Evolutionary conservation across 495 filamentous ascomycete species (phyloP).

Genomic region (Lasiosphaeriaceae sp.): DNA sequence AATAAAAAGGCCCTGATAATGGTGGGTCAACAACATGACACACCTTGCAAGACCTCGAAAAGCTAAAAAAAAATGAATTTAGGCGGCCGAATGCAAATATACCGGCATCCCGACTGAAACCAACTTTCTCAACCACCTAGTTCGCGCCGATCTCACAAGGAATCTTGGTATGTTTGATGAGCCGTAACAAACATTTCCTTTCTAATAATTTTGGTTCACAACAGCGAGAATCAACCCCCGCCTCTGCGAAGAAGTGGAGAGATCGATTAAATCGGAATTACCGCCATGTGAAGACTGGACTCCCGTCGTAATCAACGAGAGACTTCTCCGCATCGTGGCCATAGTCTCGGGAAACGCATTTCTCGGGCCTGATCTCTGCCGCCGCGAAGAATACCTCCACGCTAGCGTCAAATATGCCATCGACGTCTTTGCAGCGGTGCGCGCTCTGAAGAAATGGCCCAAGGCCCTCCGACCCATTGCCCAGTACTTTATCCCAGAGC

Average conservation of each 20-base stretch:
- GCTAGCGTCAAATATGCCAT: slow-evolving; percentile 2
- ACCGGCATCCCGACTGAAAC: not conserved
- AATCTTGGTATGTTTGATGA: not conserved
- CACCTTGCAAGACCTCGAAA: not conserved
- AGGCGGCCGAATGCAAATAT: not conserved
- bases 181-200: not conserved
- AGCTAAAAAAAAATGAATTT: not conserved
- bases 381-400: slow-evolving; percentile 38
- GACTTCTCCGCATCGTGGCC: slow-evolving; percentile 29
- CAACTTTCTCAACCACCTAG: not conserved
- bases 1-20: not conserved
- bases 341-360: slow-evolving; percentile 40
- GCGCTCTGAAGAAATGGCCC: slow-evolving; percentile 19
- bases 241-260: not conserved
- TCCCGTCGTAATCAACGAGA: not conserved
- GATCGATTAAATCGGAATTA: not conserved
- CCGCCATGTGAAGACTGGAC: slow-evolving; percentile 1
- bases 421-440: not conserved
- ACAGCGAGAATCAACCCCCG: not conserved
- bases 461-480: not conserved
- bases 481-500: not conserved
- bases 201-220: not conserved
- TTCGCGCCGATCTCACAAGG: not conserved
- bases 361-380: slow-evolving; percentile 36
- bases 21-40: not conserved